These are phyloP conservation scores for Aphanocladium album DNA, from an alignment of 2,329 filamentous ascomycete species.

Conservation along the genomic window DNA sequence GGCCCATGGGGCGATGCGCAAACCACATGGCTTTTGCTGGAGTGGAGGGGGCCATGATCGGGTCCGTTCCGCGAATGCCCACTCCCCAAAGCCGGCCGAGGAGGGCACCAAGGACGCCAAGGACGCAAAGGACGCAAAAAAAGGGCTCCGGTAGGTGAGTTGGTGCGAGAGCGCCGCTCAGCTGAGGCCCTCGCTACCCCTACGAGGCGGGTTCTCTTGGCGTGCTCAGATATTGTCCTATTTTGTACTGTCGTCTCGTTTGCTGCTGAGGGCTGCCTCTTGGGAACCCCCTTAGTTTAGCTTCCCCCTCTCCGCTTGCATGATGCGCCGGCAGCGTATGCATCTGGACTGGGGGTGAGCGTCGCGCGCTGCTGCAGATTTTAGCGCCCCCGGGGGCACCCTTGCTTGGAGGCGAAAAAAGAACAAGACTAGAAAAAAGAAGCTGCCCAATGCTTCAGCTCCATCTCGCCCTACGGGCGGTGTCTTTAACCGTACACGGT, in stretches of 20 bases:
- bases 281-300: neutral
- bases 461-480: slow-evolving; percentile 1
- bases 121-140: neutral
- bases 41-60: slow-evolving; percentile 5
- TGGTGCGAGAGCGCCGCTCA: neutral
- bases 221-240: neutral
- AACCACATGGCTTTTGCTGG: neutral
- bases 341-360: neutral
- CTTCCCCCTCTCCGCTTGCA: neutral
- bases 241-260: neutral
- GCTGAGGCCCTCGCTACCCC: slow-evolving; percentile 8
- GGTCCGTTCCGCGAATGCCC: slow-evolving; percentile 5
- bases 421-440: neutral
- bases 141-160: neutral
- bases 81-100: neutral
- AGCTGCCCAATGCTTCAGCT: neutral
- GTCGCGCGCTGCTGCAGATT: slow-evolving; percentile 3
- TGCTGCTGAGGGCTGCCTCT: neutral
- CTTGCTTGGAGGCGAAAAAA: slow-evolving; percentile 4
- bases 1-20: neutral
- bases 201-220: slow-evolving; percentile 5
- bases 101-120: no score
- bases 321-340: slow-evolving; percentile 6
- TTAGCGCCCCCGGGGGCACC: neutral
- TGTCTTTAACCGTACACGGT: slow-evolving; percentile 9